Conservation (phyloP, 2,329 filamentous ascomycete genomes). For the Colletotrichum gloeosporioides region DNA sequence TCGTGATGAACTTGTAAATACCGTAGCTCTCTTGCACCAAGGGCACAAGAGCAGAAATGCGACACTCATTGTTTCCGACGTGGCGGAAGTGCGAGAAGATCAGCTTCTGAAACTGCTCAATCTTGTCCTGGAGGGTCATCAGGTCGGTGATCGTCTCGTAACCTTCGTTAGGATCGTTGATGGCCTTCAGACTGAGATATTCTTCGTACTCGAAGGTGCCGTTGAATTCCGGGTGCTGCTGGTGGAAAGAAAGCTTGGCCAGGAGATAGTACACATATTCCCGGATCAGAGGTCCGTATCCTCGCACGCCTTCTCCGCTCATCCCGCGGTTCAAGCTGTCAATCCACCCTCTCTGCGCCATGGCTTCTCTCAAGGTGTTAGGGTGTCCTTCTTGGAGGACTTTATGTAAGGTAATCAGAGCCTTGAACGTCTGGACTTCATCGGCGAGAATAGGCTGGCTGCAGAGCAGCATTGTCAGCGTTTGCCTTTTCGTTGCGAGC, state of each 20-base stretch:
- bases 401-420: constrained; percentile 95
- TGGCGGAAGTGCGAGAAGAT: constrained; percentile 96
- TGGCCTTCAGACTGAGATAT: constrained; percentile 96
- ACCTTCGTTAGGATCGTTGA: constrained; percentile 98
- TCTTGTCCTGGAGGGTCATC: constrained; percentile 97
- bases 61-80: constrained; percentile 92
- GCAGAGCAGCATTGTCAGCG: not conserved
- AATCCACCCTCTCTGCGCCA: constrained; percentile 88
- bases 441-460: constrained; percentile 98
- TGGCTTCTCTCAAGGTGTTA: constrained; percentile 83
- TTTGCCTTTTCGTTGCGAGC: not conserved
- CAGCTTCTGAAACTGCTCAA: constrained; percentile 97
- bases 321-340: constrained; percentile 89
- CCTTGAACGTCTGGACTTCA: constrained; percentile 98
- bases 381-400: constrained; percentile 97
- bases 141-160: constrained; percentile 96
- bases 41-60: constrained; percentile 91
- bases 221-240: constrained; percentile 97
- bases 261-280: constrained; percentile 97
- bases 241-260: constrained; percentile 94
- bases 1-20: constrained; percentile 99
- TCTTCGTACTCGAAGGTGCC: constrained; percentile 99
- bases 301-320: constrained; percentile 82
- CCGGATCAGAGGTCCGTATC: constrained; percentile 89
- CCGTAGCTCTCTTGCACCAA: constrained; percentile 98